These are phyloP conservation scores for Termitomyces sp. DNA, from an alignment of 768 basidiomycete species.

Conservation along the genomic window DNA sequence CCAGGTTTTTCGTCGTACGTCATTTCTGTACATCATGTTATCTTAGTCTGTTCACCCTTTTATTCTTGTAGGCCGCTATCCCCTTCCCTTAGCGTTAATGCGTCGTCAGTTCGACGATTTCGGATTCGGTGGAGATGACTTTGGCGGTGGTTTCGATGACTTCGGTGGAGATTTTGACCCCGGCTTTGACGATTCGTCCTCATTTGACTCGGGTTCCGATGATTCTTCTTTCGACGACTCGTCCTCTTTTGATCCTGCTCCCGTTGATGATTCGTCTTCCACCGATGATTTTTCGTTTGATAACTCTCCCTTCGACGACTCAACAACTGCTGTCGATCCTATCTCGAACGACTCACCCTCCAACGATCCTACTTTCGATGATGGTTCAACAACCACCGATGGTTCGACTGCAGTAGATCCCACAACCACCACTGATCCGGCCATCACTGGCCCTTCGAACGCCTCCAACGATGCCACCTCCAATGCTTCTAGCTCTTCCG, in stretches of 20 bases:
- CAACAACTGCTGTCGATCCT: neutral
- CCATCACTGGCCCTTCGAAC: neutral
- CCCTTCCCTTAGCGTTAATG: neutral
- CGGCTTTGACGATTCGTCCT: neutral
- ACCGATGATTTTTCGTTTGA: neutral
- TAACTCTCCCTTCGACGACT: neutral
- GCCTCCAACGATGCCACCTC: neutral
- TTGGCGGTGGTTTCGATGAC: constrained; percentile 2
- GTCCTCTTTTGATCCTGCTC: neutral
- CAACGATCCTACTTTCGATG: neutral
- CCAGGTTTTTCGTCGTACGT: neutral
- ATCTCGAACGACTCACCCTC: neutral
- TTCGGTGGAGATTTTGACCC: neutral
- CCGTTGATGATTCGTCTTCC: neutral
- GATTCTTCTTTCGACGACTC: neutral
- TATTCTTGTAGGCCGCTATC: neutral
- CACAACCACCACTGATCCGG: too few relatives aligned
- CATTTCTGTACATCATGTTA: neutral
- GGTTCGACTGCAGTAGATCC: neutral
- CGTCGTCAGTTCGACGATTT: constrained; percentile 8
- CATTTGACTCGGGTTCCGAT: neutral
- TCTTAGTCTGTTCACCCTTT: neutral
- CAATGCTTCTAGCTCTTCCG: neutral
- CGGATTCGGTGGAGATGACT: constrained; percentile 4
- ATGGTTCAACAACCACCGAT: neutral